Base-by-base conservation (phyloP, 306 rosid species). In the Arachis stenosperma region DNA sequence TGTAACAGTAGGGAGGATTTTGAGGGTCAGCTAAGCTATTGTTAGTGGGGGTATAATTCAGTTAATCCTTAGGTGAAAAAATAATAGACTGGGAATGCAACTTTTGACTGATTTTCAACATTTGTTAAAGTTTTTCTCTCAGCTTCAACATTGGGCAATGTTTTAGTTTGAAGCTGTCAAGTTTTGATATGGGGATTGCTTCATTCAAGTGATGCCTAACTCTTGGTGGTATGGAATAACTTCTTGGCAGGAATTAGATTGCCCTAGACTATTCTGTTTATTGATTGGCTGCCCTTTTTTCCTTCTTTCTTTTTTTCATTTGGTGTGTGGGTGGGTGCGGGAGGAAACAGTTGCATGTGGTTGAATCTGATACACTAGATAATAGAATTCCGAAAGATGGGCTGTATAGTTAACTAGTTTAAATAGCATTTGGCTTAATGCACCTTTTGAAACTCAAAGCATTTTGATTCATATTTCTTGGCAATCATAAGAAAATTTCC, bases 151-250 rank as follows among this genome's bases (percentile, higher is more conserved):
- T 12, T 67, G 67, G 44, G 65, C 27, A 17, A 59, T 33, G 44
- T 29, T 70, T 70, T 67, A 40, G 37, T 71, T 39, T 78, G 63
- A 53, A 60, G 40, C 47, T 55, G 27, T 60, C 73, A 54, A 61
- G 57, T 78, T 55, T 69, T 53, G 29, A 71, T 53, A 55, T 37
- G 85, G 62, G 65, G 79, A 76, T 6, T 37, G 77, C 42, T 64
- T 58, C 39, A 11, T 62, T 50, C 72, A 50, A 63, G 61, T 37
- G 63, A 68, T 48, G 63, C 14, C 14, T 36, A 5, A 46, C 57
- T 60, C 39, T 48, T 39, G 17, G 39, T 39, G 64, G 48, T 22
- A 22, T 22, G 27, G 27, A 69, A 39, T 27, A 40, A 27, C 61
- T 48, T 8, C 13, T 44, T 14, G 10, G 30, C 65, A 2, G n/a